These are phyloP conservation scores for Pseudocercospora musae DNA, from an alignment of 2,329 filamentous ascomycete species.

Conservation along the genomic window DNA sequence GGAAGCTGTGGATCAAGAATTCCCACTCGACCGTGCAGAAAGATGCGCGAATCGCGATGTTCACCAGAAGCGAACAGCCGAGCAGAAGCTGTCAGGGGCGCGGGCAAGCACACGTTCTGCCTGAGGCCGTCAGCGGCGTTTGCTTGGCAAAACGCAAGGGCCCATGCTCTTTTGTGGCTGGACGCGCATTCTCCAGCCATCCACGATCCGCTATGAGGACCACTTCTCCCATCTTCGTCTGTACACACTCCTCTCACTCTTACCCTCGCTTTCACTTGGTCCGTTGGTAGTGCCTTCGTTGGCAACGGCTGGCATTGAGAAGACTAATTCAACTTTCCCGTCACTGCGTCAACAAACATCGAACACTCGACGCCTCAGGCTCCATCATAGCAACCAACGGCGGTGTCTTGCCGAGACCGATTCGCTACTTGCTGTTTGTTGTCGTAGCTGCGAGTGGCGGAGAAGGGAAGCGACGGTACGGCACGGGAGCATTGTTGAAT, in stretches of 20 bases:
- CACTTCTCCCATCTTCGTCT: neutral
- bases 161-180: too few relatives aligned
- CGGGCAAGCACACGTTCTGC: neutral
- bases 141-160: too few relatives aligned
- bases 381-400: neutral
- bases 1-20: too few relatives aligned
- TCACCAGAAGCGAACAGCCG: too few relatives aligned
- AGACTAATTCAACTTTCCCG: neutral
- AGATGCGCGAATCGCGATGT: too few relatives aligned
- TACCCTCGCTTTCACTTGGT: neutral
- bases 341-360: constrained; percentile 1
- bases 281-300: neutral
- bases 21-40: too few relatives aligned
- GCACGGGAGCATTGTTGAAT: neutral
- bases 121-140: too few relatives aligned
- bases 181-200: neutral
- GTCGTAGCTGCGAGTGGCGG: neutral
- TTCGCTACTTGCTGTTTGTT: neutral
- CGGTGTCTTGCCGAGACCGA: neutral
- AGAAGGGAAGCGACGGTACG: too few relatives aligned
- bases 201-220: neutral
- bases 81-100: too few relatives aligned
- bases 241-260: neutral
- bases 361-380: neutral
- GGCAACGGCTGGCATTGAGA: too few relatives aligned